phyloP scores from a whole-genome alignment of 441 rosid genomes.

The Dalechampia spathulata region DNA sequence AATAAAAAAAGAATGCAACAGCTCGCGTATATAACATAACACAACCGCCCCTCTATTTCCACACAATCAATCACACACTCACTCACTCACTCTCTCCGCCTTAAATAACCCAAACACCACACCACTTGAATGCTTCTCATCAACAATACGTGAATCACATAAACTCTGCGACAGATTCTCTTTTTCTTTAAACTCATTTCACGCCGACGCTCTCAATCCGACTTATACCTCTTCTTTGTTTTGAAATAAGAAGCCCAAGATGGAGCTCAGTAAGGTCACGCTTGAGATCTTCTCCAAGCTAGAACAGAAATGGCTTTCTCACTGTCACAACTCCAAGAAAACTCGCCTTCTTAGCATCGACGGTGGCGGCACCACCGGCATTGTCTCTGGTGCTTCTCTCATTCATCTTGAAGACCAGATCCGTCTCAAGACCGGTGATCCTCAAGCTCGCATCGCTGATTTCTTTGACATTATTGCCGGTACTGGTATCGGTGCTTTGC shows the following conservation, averaged over 20 bases:
- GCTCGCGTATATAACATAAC: neutral
- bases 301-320: conserved; percentile 89
- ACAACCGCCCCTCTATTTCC: neutral
- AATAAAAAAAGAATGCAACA: neutral
- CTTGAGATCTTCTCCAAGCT: conserved; percentile 84
- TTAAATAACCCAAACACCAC: neutral
- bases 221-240: too few species aligned
- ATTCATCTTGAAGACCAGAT: conserved; percentile 87
- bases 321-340: conserved; percentile 55
- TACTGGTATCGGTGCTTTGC: conserved; percentile 74
- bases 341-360: conserved; percentile 81
- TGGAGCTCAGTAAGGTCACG: conserved; percentile 88
- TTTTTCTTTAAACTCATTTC: neutral
- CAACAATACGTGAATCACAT: conserved; percentile 26
- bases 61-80: conserved; percentile 3
- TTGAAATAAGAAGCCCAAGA: neutral
- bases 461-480: conserved; percentile 84
- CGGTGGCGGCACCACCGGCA: conserved; percentile 72
- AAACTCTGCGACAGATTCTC: conserved; percentile 19
- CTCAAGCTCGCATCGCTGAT: conserved; percentile 61
- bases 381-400: conserved; percentile 58
- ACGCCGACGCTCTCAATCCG: neutral
- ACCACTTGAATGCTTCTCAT: conserved; percentile 31
- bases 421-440: conserved; percentile 64
- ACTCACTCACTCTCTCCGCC: conserved; percentile 3